Percentiles rank a stretch among this genome's conserved stretches.
phyloP scores from a whole-genome alignment of 1,139 yeast genomes.

The Zhuliangozyma blackwelliae region DNA sequence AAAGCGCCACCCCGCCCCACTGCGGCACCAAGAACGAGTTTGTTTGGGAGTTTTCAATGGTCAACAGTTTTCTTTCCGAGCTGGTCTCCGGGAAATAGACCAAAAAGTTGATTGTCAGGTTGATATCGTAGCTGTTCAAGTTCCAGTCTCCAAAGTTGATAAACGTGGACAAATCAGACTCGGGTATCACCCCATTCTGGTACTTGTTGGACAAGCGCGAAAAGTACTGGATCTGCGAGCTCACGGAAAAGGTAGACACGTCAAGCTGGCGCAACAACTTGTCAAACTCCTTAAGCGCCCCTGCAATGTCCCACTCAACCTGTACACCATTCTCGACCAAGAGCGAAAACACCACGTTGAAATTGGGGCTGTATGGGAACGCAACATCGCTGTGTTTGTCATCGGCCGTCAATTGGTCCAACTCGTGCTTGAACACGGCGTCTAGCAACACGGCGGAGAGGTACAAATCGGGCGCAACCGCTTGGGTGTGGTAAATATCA shows the following conservation, averaged over 20 bases:
- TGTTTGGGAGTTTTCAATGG: slow-evolving; percentile 44
- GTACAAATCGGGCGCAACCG: slow-evolving; percentile 26
- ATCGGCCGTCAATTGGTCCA: slow-evolving; percentile 19
- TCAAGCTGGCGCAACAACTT: slow-evolving; percentile 26
- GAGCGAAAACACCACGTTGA: slow-evolving; percentile 63
- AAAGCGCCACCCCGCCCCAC: slow-evolving; percentile 74
- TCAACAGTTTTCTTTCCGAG: slow-evolving; percentile 38
- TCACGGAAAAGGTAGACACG: slow-evolving; percentile 68
- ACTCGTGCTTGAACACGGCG: slow-evolving; percentile 33
- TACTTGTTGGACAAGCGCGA: slow-evolving; percentile 37
- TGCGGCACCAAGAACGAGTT: slow-evolving; percentile 81
- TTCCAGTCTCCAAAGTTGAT: slow-evolving; percentile 80
- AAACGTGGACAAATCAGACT: slow-evolving; percentile 58
- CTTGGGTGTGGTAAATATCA: slow-evolving; percentile 13
- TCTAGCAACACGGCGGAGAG: slow-evolving; percentile 30
- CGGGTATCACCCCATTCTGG: slow-evolving; percentile 29
- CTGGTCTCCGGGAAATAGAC: slow-evolving; percentile 55
- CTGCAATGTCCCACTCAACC: slow-evolving; percentile 37
- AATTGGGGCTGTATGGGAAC: slow-evolving; percentile 55
- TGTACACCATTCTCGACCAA: slow-evolving; percentile 39
- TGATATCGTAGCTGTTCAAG: slow-evolving; percentile 48
- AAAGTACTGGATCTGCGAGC: slow-evolving; percentile 75
- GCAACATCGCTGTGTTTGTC: slow-evolving; percentile 28
- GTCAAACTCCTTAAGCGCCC: slow-evolving; percentile 20
- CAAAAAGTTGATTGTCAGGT: slow-evolving; percentile 68